Evolutionary conservation across 2,329 filamentous ascomycete species (phyloP), one percentile per base, ranked within the genome.

Genomic region (Phialophora macrospora): DNA sequence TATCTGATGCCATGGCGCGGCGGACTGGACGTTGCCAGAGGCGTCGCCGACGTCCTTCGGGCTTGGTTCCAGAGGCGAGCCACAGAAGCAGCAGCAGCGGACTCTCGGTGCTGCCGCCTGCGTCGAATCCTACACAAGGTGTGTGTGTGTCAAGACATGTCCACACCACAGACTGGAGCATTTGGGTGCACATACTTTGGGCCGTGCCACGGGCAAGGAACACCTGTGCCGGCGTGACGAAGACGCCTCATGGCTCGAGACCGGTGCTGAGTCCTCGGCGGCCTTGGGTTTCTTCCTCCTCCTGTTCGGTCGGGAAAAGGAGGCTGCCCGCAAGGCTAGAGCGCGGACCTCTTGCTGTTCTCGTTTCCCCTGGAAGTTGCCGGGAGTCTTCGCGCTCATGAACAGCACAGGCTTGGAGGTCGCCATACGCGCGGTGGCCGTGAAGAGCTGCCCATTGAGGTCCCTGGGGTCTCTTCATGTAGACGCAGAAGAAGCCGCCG

Each of bases 271-370:
- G 3, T 59, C 24, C 20, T 49, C 34, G 34, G 4, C 11, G 24
- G 14, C 44, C 28, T 30, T 59, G 30, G 11, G 17, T 44, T 48
- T 41, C 48, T 60, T 60, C 46, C 26, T 60, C 26, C 46, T 52
- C 17, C 58, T 51, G 22, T 60, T 60, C 17, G 58, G 58, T 2
- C 58, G 58, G 4, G 58, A 30, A 26, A 60, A 60, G 22, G 58
- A 60, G 20, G 58, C 58, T 4, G 58, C 58, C 7, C 58, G 58
- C 4, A 60, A 12, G 12, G 58, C 58, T 38, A 60, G 26, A 52
- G 58, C 46, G 20, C 58, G 44, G 3, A 60, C 48, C 22, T 60
- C 58, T n/a, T 60, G 46, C 28, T 30, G 58, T 22, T 60, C 22
- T 41, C 58, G 58, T 60, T 41, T 60, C 20, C 46, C 46, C 4